Evolutionary conservation across 495 filamentous ascomycete genomes (phyloP).

Genomic region (Penicillium paxilli): DNA sequence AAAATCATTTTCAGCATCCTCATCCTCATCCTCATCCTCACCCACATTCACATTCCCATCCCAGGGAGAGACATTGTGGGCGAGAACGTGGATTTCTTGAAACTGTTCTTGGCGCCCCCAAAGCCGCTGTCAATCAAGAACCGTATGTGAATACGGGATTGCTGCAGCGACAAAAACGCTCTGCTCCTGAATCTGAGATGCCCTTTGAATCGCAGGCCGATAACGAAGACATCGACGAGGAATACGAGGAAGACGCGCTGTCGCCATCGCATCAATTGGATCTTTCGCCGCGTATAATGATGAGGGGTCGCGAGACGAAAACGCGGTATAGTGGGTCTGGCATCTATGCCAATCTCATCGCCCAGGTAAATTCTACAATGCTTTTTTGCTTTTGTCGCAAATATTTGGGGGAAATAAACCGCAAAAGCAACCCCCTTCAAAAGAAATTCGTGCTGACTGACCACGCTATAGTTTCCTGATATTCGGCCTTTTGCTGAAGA

Average conservation of each 20-base stretch:
- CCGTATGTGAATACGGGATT: conserved; percentile 33
- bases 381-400: no score
- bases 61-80: conserved; percentile 6
- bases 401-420: neutral
- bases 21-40: conserved; percentile 1
- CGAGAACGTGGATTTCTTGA: conserved; percentile 42
- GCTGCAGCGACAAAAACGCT: conserved; percentile 32
- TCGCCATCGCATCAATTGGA: conserved; percentile 42
- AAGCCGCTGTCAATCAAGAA: conserved; percentile 41
- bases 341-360: conserved; percentile 44
- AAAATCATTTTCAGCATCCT: conserved; percentile 2
- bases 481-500: conserved; percentile 44
- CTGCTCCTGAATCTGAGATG: conserved; percentile 10
- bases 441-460: neutral
- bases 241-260: conserved; percentile 19
- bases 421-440: neutral
- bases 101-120: conserved; percentile 46
- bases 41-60: neutral
- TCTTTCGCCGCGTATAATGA: conserved; percentile 42
- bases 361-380: conserved; percentile 31
- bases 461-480: conserved; percentile 42
- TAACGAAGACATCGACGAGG: conserved; percentile 7
- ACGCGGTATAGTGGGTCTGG: conserved; percentile 45
- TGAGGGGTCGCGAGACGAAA: conserved; percentile 44
- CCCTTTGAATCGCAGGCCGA: conserved; percentile 8